Evolutionary conservation across 768 basidiomycete genomes (phyloP).

Genomic region (Austroboletus eburneus): DNA sequence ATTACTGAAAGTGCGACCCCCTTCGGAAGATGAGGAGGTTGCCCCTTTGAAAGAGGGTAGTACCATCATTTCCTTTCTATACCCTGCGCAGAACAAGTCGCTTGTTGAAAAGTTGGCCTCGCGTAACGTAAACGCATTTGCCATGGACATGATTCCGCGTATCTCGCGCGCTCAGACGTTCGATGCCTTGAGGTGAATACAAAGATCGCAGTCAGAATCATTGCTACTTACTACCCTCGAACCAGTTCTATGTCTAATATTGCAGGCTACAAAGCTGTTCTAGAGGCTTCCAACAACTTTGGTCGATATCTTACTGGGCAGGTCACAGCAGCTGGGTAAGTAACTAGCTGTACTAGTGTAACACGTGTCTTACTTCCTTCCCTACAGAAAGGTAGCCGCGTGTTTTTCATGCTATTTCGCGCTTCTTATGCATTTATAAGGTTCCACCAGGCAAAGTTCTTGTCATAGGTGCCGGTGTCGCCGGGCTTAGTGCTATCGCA

Average conservation of each 20-base stretch:
- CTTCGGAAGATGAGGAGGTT: conserved; percentile 58
- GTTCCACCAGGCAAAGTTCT: conserved; percentile 85
- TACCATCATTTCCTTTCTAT: conserved; percentile 80
- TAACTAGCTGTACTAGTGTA: conserved; percentile 13
- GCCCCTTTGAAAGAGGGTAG: conserved; percentile 64
- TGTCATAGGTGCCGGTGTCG: conserved; percentile 86
- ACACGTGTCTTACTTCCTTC: conserved; percentile 3
- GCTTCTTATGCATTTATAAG: conserved; percentile 35
- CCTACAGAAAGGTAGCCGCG: conserved; percentile 39
- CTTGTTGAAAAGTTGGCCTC: conserved; percentile 67
- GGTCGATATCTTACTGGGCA: conserved; percentile 88
- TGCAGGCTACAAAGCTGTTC: conserved; percentile 87
- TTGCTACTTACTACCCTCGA: not conserved
- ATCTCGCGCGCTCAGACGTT: conserved; percentile 90
- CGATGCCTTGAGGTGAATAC: conserved; percentile 71
- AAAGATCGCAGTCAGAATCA: not conserved
- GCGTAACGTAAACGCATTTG: conserved; percentile 68
- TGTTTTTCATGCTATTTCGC: not conserved
- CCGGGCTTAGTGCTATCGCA: conserved; percentile 82
- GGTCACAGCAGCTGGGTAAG: conserved; percentile 85
- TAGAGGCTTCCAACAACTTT: conserved; percentile 88
- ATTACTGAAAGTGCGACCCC: conserved; percentile 82
- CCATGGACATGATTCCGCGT: conserved; percentile 90
- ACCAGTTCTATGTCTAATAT: conserved; percentile 90
- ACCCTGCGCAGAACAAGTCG: conserved; percentile 76